Evolutionary conservation across 2,329 filamentous ascomycete genomes (phyloP).

Genomic region (Xylariaceae sp.): DNA sequence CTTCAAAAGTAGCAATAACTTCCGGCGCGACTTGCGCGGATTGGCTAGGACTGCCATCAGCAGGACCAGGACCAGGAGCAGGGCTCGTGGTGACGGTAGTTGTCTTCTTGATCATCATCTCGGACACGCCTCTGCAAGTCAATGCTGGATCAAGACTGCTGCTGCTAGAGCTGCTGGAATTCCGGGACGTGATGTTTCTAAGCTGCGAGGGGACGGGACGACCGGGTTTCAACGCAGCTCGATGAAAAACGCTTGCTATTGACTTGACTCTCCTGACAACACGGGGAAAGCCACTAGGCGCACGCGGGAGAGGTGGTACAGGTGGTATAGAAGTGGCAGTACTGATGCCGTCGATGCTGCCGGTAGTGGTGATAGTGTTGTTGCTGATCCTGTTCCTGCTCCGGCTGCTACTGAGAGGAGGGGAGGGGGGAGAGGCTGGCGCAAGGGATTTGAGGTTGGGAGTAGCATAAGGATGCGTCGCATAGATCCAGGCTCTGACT

Average conservation of each 20-base stretch:
- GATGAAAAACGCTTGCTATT: slow-evolving; percentile 9
- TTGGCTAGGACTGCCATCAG: not conserved
- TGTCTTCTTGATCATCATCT: slow-evolving; percentile 13
- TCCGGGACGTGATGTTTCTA: not conserved
- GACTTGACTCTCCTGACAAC: slow-evolving; percentile 10
- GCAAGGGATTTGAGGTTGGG: not conserved
- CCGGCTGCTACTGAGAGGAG: too few relatives aligned
- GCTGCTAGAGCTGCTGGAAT: not conserved
- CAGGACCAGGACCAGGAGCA: not conserved
- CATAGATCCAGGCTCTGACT: slow-evolving; percentile 7
- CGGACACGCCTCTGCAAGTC: slow-evolving; percentile 26
- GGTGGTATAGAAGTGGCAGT: not conserved
- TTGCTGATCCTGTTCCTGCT: too few relatives aligned
- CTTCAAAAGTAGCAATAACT: slow-evolving; percentile 4
- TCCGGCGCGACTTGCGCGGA: not conserved
- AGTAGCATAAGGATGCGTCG: not conserved
- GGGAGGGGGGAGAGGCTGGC: not conserved
- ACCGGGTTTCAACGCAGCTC: slow-evolving; percentile 3
- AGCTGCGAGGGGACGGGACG: not conserved
- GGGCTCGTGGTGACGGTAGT: not conserved
- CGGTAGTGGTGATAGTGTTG: not conserved
- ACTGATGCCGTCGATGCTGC: too few relatives aligned
- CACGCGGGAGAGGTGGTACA: not conserved
- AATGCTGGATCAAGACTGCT: slow-evolving; percentile 23
- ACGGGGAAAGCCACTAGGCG: slow-evolving; percentile 9